phyloP scores from a whole-genome alignment of 805 yeast species.

The Wickerhamiella australiensis region DNA sequence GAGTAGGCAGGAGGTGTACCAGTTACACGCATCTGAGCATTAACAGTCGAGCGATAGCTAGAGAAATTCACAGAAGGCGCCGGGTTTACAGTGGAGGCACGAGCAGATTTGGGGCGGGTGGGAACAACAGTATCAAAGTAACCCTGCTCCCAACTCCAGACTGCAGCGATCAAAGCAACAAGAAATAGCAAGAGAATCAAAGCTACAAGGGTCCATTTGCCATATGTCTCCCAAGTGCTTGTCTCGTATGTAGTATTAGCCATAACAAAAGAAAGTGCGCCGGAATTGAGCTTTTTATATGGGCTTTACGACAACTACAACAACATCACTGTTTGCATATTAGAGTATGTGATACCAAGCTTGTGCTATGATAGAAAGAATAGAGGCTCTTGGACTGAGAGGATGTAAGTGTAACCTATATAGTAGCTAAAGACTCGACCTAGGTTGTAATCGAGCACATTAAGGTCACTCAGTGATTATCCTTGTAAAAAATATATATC shows the following conservation, averaged over 20 bases:
- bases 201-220: conserved; percentile 9
- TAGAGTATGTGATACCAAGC: too few relatives aligned
- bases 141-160: conserved; percentile 8
- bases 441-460: too few relatives aligned
- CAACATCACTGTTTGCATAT: too few relatives aligned
- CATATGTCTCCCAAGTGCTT: conserved; percentile 5
- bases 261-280: background rate
- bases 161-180: background rate
- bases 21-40: background rate
- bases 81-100: background rate
- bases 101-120: background rate
- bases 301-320: background rate
- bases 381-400: too few relatives aligned
- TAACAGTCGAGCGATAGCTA: conserved; percentile 3
- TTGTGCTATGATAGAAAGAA: too few relatives aligned
- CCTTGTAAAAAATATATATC: too few relatives aligned
- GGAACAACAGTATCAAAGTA: conserved; percentile 11
- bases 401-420: too few relatives aligned
- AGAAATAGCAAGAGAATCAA: conserved; percentile 3
- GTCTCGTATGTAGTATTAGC: conserved; percentile 9
- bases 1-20: background rate
- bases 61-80: conserved; percentile 1
- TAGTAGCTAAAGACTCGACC: too few relatives aligned
- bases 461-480: too few relatives aligned
- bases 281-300: too few relatives aligned